phyloP scores from a whole-genome alignment of 768 basidiomycete genomes.

The Tylopilus subfusipes region DNA sequence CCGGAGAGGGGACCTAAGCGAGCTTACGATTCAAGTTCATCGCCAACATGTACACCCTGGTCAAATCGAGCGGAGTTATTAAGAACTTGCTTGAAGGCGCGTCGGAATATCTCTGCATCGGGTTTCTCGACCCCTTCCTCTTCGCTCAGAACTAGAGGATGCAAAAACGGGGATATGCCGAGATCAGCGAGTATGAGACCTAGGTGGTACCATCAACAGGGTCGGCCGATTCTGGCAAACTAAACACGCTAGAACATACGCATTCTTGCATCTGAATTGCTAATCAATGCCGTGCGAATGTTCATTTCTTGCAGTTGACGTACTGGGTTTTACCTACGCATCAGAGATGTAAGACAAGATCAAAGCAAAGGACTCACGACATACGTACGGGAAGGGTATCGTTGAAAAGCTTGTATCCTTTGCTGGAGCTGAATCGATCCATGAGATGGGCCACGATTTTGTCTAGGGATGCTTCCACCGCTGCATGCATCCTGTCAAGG shows the following conservation, averaged over 20 bases:
- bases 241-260: conserved; percentile 40
- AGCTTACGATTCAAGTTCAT: conserved; percentile 62
- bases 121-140: conserved; percentile 72
- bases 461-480: conserved; percentile 49
- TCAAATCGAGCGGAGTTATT: not conserved
- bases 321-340: conserved; percentile 33
- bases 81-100: conserved; percentile 30
- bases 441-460: conserved; percentile 61
- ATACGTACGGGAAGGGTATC: conserved; percentile 49
- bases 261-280: conserved; percentile 72
- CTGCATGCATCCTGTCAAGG: conserved; percentile 34
- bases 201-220: conserved; percentile 24
- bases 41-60: conserved; percentile 70
- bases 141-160: conserved; percentile 65
- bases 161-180: conserved; percentile 44
- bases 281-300: conserved; percentile 57
- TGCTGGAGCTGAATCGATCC: conserved; percentile 61
- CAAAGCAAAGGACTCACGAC: conserved; percentile 8
- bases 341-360: conserved; percentile 4
- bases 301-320: conserved; percentile 41
- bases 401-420: conserved; percentile 63
- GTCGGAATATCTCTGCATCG: conserved; percentile 51
- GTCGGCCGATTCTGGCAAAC: not conserved
- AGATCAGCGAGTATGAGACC: conserved; percentile 57
- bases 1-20: not conserved